These are phyloP conservation scores for Colletotrichum falcatum DNA, from an alignment of 2,329 filamentous ascomycete genomes.

Conservation along the genomic window DNA sequence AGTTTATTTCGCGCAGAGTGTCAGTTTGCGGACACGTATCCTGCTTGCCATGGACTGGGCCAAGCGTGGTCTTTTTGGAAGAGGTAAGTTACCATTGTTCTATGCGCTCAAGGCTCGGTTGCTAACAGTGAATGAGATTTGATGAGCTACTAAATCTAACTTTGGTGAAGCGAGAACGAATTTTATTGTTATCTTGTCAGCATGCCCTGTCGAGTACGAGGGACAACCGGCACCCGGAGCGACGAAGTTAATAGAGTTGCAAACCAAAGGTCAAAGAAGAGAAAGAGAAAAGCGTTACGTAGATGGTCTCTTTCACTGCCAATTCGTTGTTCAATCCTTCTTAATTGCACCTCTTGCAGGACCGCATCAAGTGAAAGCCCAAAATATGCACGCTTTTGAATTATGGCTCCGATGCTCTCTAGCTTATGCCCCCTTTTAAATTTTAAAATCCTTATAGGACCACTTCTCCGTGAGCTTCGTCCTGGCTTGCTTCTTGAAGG, in stretches of 20 bases:
- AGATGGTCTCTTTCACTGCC: constrained; percentile 15
- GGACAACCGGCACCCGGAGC: neutral
- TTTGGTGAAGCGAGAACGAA: constrained; percentile 4
- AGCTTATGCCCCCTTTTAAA: constrained; percentile 13
- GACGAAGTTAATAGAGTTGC: constrained; percentile 4
- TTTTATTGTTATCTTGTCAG: constrained; percentile 2
- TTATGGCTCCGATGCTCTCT: constrained; percentile 25
- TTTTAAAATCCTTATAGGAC: constrained; percentile 91
- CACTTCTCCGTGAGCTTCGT: constrained; percentile 92
- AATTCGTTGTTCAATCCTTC: neutral
- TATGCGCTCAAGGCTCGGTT: neutral
- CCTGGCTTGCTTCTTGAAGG: constrained; percentile 86
- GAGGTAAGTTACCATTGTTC: constrained; percentile 73
- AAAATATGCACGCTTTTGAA: constrained; percentile 32
- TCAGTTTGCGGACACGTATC: constrained; percentile 89
- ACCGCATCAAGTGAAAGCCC: neutral
- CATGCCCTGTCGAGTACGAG: constrained; percentile 31
- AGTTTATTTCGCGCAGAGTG: constrained; percentile 97
- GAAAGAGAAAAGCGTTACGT: neutral
- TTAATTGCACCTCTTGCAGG: neutral
- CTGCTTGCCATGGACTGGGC: constrained; percentile 98
- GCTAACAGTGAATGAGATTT: constrained; percentile 47
- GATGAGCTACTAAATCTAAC: constrained; percentile 48
- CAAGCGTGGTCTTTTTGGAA: constrained; percentile 94
- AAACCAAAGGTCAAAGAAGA: neutral